Evolutionary conservation across 441 rosid species (phyloP).

Genomic region (Bocquillonia castaneifolia): DNA sequence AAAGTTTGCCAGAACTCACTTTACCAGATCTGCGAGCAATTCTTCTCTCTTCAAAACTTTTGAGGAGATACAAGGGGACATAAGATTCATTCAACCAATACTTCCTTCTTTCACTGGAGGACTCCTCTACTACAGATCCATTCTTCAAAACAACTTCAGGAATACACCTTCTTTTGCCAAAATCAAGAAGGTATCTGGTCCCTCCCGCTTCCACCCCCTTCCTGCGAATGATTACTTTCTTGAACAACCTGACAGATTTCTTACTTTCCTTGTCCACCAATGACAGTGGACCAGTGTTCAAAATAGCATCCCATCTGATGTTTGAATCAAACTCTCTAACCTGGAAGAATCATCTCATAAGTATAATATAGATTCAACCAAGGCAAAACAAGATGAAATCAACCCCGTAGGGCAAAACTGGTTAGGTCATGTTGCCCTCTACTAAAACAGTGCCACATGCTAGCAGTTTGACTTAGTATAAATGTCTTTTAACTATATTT

Average conservation of each 20-base stretch:
- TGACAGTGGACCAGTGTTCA: slow-evolving; percentile 52
- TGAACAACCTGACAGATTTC: slow-evolving; percentile 74
- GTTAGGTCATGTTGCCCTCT: not conserved
- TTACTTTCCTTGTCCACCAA: slow-evolving; percentile 62
- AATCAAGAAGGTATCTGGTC: slow-evolving; percentile 87
- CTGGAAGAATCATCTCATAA: slow-evolving; percentile 38
- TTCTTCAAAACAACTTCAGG: slow-evolving; percentile 66
- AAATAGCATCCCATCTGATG: slow-evolving; percentile 86
- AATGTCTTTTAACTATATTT: not conserved
- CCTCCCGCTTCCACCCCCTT: slow-evolving; percentile 54
- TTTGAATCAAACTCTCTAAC: slow-evolving; percentile 74
- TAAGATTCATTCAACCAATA: slow-evolving; percentile 76
- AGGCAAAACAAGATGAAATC: not conserved
- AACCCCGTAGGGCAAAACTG: not conserved
- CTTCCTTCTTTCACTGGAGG: slow-evolving; percentile 82
- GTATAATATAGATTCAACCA: not conserved
- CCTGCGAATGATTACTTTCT: slow-evolving; percentile 79
- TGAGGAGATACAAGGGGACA: slow-evolving; percentile 89
- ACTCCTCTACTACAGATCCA: slow-evolving; percentile 70
- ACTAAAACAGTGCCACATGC: not conserved
- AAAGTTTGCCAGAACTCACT: slow-evolving; percentile 40
- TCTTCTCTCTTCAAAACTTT: slow-evolving; percentile 87
- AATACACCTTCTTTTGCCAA: slow-evolving; percentile 86
- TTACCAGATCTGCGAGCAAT: slow-evolving; percentile 55
- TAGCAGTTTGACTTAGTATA: not conserved